Evolutionary conservation across 192 early-diverging fungal species (phyloP).

Genomic region (Diversispora eburnea): DNA sequence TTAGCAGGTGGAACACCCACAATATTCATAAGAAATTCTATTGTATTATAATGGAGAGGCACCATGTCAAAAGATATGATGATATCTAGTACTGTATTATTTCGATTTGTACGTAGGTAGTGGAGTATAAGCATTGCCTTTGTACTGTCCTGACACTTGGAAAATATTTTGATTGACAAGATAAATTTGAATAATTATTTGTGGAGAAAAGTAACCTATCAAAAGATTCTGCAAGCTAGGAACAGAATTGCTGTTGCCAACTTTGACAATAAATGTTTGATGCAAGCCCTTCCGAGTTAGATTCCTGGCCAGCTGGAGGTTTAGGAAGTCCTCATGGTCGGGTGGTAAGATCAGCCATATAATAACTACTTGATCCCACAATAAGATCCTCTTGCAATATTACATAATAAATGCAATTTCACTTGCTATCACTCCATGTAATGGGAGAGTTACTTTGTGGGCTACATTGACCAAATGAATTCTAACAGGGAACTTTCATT

Average conservation of each 20-base stretch:
- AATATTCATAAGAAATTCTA: constrained; percentile 13
- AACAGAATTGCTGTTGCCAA: constrained; percentile 11
- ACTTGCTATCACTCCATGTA: too few relatives aligned
- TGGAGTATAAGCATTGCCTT: neutral
- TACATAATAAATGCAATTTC: too few relatives aligned
- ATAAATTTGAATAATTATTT: constrained; percentile 5
- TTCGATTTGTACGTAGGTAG: constrained; percentile 8
- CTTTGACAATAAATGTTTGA: constrained; percentile 20
- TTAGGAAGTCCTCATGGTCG: constrained; percentile 13
- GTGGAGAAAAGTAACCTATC: constrained; percentile 17
- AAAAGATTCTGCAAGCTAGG: constrained; percentile 12
- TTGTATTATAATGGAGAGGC: neutral
- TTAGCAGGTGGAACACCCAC: too few relatives aligned
- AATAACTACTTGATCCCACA: constrained; percentile 18
- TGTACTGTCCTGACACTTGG: neutral
- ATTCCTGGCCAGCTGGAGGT: constrained; percentile 15
- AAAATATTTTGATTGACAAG: constrained; percentile 8
- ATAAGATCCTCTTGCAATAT: constrained; percentile 7
- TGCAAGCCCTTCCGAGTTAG: neutral
- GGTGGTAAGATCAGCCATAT: constrained; percentile 12
- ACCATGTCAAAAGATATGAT: constrained; percentile 3
- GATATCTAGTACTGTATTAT: neutral
- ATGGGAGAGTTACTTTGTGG: too few relatives aligned
- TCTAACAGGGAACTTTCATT: too few relatives aligned
- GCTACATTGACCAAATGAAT: too few relatives aligned